Percentiles rank a stretch among this genome's conserved stretches.
Evolutionary conservation across 805 yeast species (phyloP).

Genomic region (Nakazawaea anatomiae): DNA sequence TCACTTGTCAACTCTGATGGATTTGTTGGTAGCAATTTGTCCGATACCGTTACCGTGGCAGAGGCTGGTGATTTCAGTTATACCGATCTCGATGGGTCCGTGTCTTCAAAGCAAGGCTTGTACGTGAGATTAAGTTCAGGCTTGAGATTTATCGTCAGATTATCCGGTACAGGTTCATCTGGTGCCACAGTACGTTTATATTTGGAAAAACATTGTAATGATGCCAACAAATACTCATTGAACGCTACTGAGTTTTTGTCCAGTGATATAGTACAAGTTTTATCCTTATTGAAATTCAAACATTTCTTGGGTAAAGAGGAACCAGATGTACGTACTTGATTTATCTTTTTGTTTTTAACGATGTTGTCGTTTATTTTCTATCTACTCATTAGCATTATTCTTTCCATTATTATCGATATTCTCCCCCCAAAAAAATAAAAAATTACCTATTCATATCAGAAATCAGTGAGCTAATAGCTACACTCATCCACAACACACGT

Average conservation of each 20-base stretch:
- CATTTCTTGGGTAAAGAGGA: constrained; percentile 72
- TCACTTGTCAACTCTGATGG: constrained; percentile 26
- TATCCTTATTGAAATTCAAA: constrained; percentile 64
- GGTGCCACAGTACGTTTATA: constrained; percentile 96
- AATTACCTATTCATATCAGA: no score
- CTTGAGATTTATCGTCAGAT: constrained; percentile 78
- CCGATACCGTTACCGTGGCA: constrained; percentile 45
- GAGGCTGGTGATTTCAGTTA: constrained; percentile 88
- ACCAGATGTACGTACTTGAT: constrained; percentile 83
- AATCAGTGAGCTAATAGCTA: no score
- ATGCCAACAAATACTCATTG: constrained; percentile 38
- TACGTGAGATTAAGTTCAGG: constrained; percentile 79
- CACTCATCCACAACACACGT: no score
- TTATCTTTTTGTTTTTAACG: not conserved
- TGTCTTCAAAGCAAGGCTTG: constrained; percentile 83
- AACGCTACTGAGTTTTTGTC: constrained; percentile 66
- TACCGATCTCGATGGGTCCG: constrained; percentile 92
- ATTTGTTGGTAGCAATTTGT: constrained; percentile 48
- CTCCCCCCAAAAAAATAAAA: not conserved
- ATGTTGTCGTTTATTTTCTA: not conserved
- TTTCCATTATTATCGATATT: no score
- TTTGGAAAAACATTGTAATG: constrained; percentile 74
- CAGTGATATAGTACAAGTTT: constrained; percentile 55
- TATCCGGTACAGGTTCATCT: constrained; percentile 96
- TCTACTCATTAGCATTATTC: not conserved